Percentiles rank a stretch among this genome's conserved stretches.
phyloP scores from a whole-genome alignment of 257 asterid species.

The Solanum ossicruentum region DNA sequence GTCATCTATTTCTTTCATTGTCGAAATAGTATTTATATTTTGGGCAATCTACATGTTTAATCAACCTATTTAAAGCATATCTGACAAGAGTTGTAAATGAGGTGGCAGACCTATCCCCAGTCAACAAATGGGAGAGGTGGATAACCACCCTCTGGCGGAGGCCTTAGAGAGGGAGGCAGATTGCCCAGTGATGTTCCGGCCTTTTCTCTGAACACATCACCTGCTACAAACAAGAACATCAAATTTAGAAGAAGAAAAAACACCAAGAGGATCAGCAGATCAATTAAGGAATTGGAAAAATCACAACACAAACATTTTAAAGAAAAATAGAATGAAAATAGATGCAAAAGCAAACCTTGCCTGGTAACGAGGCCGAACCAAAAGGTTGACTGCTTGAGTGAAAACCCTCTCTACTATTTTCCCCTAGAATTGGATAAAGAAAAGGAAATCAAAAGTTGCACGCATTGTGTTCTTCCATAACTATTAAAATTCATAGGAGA shows the following conservation, averaged over 20 bases:
- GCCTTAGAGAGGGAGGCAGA: constrained; percentile 84
- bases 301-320: neutral
- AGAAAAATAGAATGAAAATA: neutral
- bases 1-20: neutral
- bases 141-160: constrained; percentile 89
- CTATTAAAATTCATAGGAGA: neutral
- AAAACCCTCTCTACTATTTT: constrained; percentile 9
- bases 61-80: neutral
- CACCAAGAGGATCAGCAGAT: neutral
- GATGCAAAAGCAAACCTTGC: constrained; percentile 10
- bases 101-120: constrained; percentile 58
- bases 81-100: neutral
- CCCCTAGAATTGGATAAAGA: constrained; percentile 12
- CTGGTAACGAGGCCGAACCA: constrained; percentile 25
- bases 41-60: neutral
- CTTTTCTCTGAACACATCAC: constrained; percentile 31
- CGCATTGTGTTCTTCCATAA: neutral
- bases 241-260: neutral
- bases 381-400: constrained; percentile 13
- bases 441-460: neutral
- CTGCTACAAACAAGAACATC: constrained; percentile 13
- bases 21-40: neutral
- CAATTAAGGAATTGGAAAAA: neutral
- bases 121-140: constrained; percentile 68
- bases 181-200: constrained; percentile 45